Conservation (phyloP, 108 stramenopile genomes). For the Parmales sp. region DNA sequence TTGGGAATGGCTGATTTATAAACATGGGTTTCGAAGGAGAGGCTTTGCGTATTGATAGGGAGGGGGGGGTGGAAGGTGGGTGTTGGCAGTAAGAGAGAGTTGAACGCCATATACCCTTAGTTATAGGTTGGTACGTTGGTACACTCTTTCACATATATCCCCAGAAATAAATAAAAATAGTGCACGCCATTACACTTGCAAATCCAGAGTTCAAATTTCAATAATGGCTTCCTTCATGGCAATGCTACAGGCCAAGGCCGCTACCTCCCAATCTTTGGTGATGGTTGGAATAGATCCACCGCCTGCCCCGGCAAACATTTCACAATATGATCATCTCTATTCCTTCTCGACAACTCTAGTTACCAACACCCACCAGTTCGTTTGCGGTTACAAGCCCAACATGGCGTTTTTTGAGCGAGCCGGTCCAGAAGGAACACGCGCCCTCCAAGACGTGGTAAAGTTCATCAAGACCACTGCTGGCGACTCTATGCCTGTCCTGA, state of each 20-base stretch:
- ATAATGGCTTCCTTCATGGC: background rate
- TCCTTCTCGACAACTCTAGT: background rate
- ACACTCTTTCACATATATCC: background rate
- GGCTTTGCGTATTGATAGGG: background rate
- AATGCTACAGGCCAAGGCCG: background rate
- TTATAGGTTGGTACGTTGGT: background rate
- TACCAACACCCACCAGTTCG: slow-evolving; percentile 25
- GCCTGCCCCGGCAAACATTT: background rate
- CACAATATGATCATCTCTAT: background rate
- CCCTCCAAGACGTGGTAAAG: slow-evolving; percentile 60
- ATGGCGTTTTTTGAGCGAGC: slow-evolving; percentile 96
- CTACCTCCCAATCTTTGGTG: too few relatives aligned
- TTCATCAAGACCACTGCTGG: too few relatives aligned
- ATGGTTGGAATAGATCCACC: background rate
- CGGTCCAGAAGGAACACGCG: slow-evolving; percentile 62
- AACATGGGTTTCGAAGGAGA: slow-evolving; percentile 18
- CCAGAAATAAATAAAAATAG: background rate
- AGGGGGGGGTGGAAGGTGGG: background rate
- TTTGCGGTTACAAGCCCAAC: slow-evolving; percentile 94
- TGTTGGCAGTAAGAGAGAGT: background rate
- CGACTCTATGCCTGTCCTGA: slow-evolving; percentile 59
- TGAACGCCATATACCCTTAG: background rate
- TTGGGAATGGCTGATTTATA: slow-evolving; percentile 24
- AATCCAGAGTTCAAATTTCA: background rate
- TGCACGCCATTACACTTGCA: background rate